These are phyloP conservation scores for Bipolaris oryzae DNA, from an alignment of 2,329 filamentous ascomycete genomes.

Conservation along the genomic window DNA sequence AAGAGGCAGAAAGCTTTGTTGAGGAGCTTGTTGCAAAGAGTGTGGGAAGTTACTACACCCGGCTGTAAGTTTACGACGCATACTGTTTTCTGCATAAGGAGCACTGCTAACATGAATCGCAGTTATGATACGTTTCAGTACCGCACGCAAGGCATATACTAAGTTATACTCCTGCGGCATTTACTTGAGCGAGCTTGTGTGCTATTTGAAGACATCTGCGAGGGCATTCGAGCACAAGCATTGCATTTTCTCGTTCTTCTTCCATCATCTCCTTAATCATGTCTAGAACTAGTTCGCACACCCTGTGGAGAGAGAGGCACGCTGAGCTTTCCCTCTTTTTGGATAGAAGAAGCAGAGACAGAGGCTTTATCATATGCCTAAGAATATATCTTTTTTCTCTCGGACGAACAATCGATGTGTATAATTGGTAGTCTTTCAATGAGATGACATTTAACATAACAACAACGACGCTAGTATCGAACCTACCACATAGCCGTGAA, in stretches of 20 bases:
- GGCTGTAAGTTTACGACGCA: slow-evolving; percentile 64
- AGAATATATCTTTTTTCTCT: slow-evolving; percentile 1
- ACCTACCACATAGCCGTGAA: not conserved
- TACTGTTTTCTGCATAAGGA: not conserved
- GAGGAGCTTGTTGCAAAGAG: slow-evolving; percentile 83
- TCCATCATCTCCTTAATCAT: not conserved
- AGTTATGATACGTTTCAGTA: slow-evolving; percentile 89
- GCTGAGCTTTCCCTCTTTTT: not conserved
- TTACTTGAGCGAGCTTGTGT: not conserved
- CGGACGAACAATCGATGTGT: not conserved
- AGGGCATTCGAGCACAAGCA: not conserved
- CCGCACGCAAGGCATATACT: slow-evolving; percentile 86
- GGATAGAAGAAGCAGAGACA: not conserved
- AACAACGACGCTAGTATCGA: not conserved
- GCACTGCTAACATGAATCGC: slow-evolving; percentile 17
- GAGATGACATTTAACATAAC: too few relatives aligned
- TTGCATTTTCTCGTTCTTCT: not conserved
- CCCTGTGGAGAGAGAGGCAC: not conserved
- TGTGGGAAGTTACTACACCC: slow-evolving; percentile 84
- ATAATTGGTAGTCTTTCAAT: not conserved
- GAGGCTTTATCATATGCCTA: not conserved
- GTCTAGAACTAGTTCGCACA: not conserved
- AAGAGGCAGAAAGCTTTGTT: slow-evolving; percentile 81
- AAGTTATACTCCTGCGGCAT: slow-evolving; percentile 32
- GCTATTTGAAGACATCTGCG: not conserved